A percentile compares a stretch with the other conserved stretches of the same genome.
phyloP scores from a whole-genome alignment of 2,329 filamentous ascomycete genomes.

The Aspergillus phoenicis region DNA sequence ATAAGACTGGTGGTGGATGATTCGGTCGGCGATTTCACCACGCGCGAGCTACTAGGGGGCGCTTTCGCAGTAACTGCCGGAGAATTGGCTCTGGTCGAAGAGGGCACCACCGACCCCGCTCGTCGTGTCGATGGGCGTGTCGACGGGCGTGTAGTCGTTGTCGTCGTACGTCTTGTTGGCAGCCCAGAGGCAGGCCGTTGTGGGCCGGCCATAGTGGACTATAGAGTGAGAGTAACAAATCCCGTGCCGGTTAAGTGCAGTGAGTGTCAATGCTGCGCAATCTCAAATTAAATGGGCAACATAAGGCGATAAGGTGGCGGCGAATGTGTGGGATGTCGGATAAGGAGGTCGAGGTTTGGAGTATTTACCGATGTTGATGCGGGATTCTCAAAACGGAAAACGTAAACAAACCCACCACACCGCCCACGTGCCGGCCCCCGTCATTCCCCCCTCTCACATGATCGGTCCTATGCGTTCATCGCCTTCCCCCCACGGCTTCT shows the following conservation, averaged over 20 bases:
- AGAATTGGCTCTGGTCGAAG: slow-evolving; percentile 62
- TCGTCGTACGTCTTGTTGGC: slow-evolving; percentile 50
- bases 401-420: slow-evolving; percentile 33
- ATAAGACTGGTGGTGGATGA: slow-evolving; percentile 54
- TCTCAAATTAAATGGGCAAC: not conserved
- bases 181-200: slow-evolving; percentile 53
- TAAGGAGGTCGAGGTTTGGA: not conserved
- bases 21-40: slow-evolving; percentile 45
- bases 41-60: slow-evolving; percentile 43
- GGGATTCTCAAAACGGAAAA: slow-evolving; percentile 29
- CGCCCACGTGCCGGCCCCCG: slow-evolving; percentile 21
- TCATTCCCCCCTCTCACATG: slow-evolving; percentile 33
- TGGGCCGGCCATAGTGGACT: slow-evolving; percentile 55
- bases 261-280: not conserved
- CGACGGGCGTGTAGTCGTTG: slow-evolving; percentile 50
- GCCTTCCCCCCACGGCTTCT: slow-evolving; percentile 5
- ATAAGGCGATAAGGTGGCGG: slow-evolving; percentile 1
- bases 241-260: not conserved
- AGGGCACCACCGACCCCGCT: slow-evolving; percentile 49
- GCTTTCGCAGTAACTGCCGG: slow-evolving; percentile 72
- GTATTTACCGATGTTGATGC: slow-evolving; percentile 19
- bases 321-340: slow-evolving; percentile 4
- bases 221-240: not conserved
- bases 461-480: slow-evolving; percentile 22
- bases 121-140: slow-evolving; percentile 53